Evolutionary conservation across 805 yeast species (phyloP), one percentile per base, ranked within the genome.

Genomic region (Limtongia smithiae): DNA sequence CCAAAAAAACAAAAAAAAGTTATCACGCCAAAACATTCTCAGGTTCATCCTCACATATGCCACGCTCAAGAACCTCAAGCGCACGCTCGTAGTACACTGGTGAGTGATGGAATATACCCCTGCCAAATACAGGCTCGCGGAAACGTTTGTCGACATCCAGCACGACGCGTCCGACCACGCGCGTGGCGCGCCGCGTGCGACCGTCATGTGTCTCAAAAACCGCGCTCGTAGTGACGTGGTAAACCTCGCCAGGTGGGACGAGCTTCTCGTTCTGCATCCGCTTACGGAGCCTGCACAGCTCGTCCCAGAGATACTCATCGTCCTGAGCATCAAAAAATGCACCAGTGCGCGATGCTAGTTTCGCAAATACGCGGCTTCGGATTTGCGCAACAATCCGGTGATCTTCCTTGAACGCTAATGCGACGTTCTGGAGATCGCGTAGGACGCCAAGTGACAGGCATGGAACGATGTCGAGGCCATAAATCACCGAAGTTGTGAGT

Each of bases 161-260:
- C 11, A 65, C 54, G 3, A 58, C 48, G 8, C 57, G 51, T n/a
- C 65, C 67, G 11, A 62, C 55, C 3, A 64, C 62, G 31, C 64
- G 37, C 14, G 60, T 57, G 2, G 67, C 66, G 38, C 53, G 54
- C 39, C 44, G 45, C 22, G 63, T 59, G 14, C 59, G 52, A 5
- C 62, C 62, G 21, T 52, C 57, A 39, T 61, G 64, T 3, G 58
- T 51, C 39, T 60, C 61, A 33, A 62, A 60, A 14, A 65, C 57
- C 2, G 62, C 58, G 32, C 57, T 57, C n/a, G 66, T 59, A 17
- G 60, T 58, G 32, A 65, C 35, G 36, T 65, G 67, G 43, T 63
- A 65, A 9, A 66, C 61, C n/a, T 59, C 59, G 1, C 69, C 69
- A 0, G 69, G 69, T 4, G 69, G 69, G 1, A 64, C 61, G 11